A percentile compares a stretch with the other conserved stretches of the same genome.
These are phyloP conservation scores for Blastocrithidia nonstop DNA, from an alignment of 208 protist species.

Conservation along the genomic window DNA sequence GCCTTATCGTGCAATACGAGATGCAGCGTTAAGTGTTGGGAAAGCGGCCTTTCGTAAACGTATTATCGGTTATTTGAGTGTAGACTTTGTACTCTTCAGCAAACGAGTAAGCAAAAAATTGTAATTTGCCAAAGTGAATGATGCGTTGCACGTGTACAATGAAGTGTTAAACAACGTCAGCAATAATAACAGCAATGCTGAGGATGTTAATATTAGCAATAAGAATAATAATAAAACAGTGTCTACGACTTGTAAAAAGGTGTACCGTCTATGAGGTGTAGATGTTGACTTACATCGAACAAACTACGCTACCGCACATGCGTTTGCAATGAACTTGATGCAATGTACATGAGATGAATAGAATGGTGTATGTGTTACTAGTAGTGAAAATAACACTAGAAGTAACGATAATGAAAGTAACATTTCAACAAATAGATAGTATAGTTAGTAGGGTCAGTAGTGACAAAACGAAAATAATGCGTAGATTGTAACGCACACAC, in stretches of 20 bases:
- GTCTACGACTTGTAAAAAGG: no score
- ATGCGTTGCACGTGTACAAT: no score
- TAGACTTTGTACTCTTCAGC: slow-evolving; percentile 69
- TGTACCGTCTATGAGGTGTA: slow-evolving; percentile 68
- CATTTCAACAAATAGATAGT: no score
- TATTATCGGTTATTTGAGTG: slow-evolving; percentile 79
- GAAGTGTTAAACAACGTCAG: neutral
- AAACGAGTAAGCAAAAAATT: neutral
- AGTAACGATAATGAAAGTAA: neutral
- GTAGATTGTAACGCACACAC: no score
- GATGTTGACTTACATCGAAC: slow-evolving; percentile 82
- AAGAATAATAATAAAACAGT: neutral
- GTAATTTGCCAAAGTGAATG: no score
- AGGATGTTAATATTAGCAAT: neutral
- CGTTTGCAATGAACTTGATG: slow-evolving; percentile 21
- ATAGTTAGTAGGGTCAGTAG: no score
- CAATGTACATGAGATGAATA: slow-evolving; percentile 16
- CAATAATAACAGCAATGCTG: slow-evolving; percentile 6
- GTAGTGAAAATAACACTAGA: slow-evolving; percentile 3
- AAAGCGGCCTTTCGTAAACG: slow-evolving; percentile 57
- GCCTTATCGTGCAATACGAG: slow-evolving; percentile 40
- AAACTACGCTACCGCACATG: slow-evolving; percentile 66
- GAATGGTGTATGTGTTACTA: slow-evolving; percentile 9
- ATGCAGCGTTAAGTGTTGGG: slow-evolving; percentile 52
- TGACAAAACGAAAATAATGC: no score